A percentile compares a stretch with the other conserved stretches of the same genome.
These are phyloP conservation scores for Aspergillus fumigatiaffinis DNA, from an alignment of 2,329 filamentous ascomycete genomes.

Conservation along the genomic window DNA sequence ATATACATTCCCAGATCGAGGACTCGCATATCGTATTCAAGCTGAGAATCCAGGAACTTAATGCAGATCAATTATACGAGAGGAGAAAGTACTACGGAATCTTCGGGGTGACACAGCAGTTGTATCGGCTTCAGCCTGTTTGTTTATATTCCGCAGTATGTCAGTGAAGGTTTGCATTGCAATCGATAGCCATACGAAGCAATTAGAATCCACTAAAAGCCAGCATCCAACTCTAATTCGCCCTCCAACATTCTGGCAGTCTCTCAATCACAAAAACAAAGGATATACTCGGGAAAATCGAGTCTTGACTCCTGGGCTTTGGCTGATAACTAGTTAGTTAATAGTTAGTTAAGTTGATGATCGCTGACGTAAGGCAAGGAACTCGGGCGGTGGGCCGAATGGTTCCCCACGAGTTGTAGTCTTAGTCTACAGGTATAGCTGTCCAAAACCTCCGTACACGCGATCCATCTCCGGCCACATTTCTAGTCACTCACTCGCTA, in stretches of 20 bases:
- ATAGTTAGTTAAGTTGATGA: too few species aligned
- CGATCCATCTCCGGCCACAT: constrained; percentile 7
- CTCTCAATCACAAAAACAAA: background rate
- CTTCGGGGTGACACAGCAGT: background rate
- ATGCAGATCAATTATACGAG: background rate
- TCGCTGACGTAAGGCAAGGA: constrained; percentile 19
- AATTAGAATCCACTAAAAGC: background rate
- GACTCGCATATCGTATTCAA: background rate
- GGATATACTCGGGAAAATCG: background rate
- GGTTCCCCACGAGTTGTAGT: constrained; percentile 1
- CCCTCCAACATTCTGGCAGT: background rate
- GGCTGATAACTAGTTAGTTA: too few species aligned
- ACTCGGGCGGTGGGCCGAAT: background rate
- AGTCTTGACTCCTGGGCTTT: background rate
- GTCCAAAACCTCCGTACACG: constrained; percentile 21
- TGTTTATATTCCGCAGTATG: background rate
- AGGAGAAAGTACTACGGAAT: background rate
- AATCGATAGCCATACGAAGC: background rate
- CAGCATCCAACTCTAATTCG: background rate
- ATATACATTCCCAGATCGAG: background rate
- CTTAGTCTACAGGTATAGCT: constrained; percentile 16
- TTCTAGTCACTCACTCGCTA: constrained; percentile 7
- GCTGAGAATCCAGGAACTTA: background rate
- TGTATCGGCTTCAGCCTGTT: background rate
- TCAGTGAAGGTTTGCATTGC: background rate